Evolutionary conservation across 2,329 filamentous ascomycete genomes (phyloP).

Genomic region (Pseudogymnoascus sp.): DNA sequence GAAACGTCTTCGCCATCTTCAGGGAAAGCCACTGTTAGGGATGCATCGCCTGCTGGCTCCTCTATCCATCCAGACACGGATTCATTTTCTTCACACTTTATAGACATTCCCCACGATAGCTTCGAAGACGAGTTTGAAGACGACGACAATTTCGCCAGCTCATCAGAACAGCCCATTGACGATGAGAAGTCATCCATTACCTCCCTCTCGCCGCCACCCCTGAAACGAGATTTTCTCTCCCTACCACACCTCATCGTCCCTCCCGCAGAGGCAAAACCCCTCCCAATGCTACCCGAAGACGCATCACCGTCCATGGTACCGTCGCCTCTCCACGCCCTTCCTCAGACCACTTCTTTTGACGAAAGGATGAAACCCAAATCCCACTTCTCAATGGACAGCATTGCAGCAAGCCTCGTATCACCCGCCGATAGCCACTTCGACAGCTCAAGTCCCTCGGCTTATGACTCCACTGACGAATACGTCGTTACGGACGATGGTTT

Average conservation of each 20-base stretch:
- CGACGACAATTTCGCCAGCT: slow-evolving; percentile 53
- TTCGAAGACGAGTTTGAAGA: slow-evolving; percentile 42
- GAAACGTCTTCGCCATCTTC: neutral
- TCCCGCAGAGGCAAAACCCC: slow-evolving; percentile 21
- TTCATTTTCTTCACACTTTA: neutral
- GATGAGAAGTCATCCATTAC: slow-evolving; percentile 21
- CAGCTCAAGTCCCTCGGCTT: slow-evolving; percentile 17
- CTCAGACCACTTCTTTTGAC: neutral
- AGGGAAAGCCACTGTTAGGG: neutral
- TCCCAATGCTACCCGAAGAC: slow-evolving; percentile 24
- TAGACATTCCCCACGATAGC: slow-evolving; percentile 38
- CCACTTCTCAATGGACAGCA: slow-evolving; percentile 27
- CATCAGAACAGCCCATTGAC: slow-evolving; percentile 17
- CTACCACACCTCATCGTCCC: slow-evolving; percentile 10
- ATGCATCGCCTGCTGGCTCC: neutral
- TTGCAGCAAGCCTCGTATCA: slow-evolving; percentile 22
- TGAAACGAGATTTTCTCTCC: neutral
- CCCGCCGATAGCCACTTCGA: slow-evolving; percentile 23
- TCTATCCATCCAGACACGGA: neutral
- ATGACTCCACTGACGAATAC: slow-evolving; percentile 17
- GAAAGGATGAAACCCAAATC: slow-evolving; percentile 17
- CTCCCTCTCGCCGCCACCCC: slow-evolving; percentile 23
- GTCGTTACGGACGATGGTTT: slow-evolving; percentile 19
- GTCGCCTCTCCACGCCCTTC: slow-evolving; percentile 17
- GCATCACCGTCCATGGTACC: slow-evolving; percentile 11